phyloP scores from a whole-genome alignment of 192 early-diverging fungal genomes.

The Backusella liffmaniae region DNA sequence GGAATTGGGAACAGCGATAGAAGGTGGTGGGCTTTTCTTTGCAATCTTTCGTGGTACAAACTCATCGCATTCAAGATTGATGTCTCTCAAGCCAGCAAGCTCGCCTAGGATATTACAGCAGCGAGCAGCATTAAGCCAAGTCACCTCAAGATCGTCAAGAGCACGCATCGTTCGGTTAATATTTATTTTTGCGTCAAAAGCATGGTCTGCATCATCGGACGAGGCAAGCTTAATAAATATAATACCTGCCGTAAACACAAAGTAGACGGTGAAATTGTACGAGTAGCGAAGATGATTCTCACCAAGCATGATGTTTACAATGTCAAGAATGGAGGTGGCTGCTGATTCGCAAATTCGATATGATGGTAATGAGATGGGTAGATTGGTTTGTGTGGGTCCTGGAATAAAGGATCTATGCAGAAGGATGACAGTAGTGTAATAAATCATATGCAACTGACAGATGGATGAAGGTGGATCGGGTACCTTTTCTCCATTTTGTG shows the following conservation, averaged over 20 bases:
- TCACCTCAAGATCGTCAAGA: conserved; percentile 29
- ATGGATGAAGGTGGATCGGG: conserved; percentile 25
- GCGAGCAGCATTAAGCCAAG: conserved; percentile 27
- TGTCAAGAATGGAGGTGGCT: conserved; percentile 27
- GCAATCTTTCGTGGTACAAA: conserved; percentile 2
- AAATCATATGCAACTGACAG: conserved; percentile 45
- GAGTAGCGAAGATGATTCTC: conserved; percentile 21
- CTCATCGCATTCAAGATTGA: conserved; percentile 28
- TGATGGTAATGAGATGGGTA: conserved; percentile 28
- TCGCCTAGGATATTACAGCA: conserved; percentile 33
- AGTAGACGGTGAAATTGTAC: conserved; percentile 29
- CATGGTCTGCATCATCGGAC: conserved; percentile 6
- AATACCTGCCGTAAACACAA: conserved; percentile 34
- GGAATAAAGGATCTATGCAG: conserved; percentile 56
- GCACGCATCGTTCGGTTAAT: conserved; percentile 36
- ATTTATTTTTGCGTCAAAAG: conserved; percentile 34
- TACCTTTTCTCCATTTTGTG: conserved; percentile 18
- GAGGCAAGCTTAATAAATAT: conserved; percentile 38
- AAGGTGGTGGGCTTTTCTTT: conserved; percentile 17
- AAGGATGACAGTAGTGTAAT: conserved; percentile 50
- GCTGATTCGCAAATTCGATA: conserved; percentile 29
- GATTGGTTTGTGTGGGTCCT: conserved; percentile 24
- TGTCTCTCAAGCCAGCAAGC: conserved; percentile 27
- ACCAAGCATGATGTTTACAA: conserved; percentile 29
- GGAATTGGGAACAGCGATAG: conserved; percentile 35